A percentile compares a stretch with the other conserved stretches of the same genome.
phyloP scores from a whole-genome alignment of 1,139 yeast genomes.

The Magnusiomyces magnusii region DNA sequence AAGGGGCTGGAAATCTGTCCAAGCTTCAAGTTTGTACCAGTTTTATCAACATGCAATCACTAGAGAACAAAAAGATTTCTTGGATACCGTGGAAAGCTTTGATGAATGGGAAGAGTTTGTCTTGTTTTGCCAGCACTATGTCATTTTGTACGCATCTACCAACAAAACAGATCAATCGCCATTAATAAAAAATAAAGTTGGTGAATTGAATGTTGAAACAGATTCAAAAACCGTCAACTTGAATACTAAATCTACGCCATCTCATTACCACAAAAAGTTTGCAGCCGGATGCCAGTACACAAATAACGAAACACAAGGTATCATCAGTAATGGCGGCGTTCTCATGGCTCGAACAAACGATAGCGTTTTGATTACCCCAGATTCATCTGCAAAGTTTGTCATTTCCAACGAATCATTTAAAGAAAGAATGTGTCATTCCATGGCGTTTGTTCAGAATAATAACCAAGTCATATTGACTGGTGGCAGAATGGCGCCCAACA shows the following conservation, averaged over 20 bases:
- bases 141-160: slow-evolving; percentile 52
- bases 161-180: slow-evolving; percentile 3
- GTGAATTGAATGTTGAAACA: background rate
- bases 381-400: slow-evolving; percentile 9
- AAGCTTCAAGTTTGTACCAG: slow-evolving; percentile 48
- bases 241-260: slow-evolving; percentile 4
- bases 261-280: slow-evolving; percentile 40
- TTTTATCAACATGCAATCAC: slow-evolving; percentile 49
- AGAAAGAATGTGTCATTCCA: slow-evolving; percentile 53
- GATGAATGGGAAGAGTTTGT: slow-evolving; percentile 84
- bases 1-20: slow-evolving; percentile 44
- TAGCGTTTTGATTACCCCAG: slow-evolving; percentile 7
- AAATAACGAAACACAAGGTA: slow-evolving; percentile 15
- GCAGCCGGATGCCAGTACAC: slow-evolving; percentile 38
- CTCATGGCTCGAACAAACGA: background rate
- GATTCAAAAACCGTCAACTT: slow-evolving; percentile 9
- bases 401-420: slow-evolving; percentile 15
- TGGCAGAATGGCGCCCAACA: slow-evolving; percentile 60
- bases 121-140: slow-evolving; percentile 69
- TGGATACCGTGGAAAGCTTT: slow-evolving; percentile 54
- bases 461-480: slow-evolving; percentile 45
- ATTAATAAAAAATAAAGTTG: background rate
- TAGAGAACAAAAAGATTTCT: slow-evolving; percentile 36
- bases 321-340: slow-evolving; percentile 2
- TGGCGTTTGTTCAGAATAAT: slow-evolving; percentile 34